Base-by-base conservation (phyloP, 306 rosid genomes). In the Castanea sativa region DNA sequence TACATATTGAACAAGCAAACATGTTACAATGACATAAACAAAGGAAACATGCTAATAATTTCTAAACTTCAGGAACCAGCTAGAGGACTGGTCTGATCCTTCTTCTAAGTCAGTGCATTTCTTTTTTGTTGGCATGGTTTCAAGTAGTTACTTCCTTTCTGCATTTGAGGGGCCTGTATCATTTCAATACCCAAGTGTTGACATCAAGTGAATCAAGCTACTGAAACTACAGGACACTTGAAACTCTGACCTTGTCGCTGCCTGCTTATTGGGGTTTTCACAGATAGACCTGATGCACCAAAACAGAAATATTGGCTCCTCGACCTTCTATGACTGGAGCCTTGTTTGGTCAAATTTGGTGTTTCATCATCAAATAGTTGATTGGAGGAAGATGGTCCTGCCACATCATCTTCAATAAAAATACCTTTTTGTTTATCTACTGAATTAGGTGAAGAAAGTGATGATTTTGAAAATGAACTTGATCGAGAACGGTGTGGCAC, bases 241-340 rank as follows among this genome's bases (percentile, higher is more conserved):
- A 41, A 88, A 60, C 82, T 69, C 70, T 85, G 89, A 73, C 76
- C 85, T 71, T 82, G 90, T 15, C 80, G 81, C 43, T 86, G 90
- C 85, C 85, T 90, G 80, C 78, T 82, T 77, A 60, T 86, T 51
- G 91, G 69, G 68, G 20, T 84, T 70, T 91, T 92, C 58, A 84
- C 91, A 55, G 80, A 77, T 58, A 87, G 81, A 29, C 97, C 91
- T 23, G 90, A 78, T 61, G 88, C 85, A 57, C 97, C 98, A 73
- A 92, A 95, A 70, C 99, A 95, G 87, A 95, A 88, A 75, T 94
- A 94, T 63, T 88, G 93, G 55, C 94, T 92, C 86, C 79, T 92
- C 74, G 80, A 49, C 73, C 86, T 92, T 73, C 61, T 90, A 23
- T 84, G 59, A 29, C 74, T 75, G 29, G 85, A 68, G 75, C 76